These are phyloP conservation scores for Candida ulmi DNA, from an alignment of 805 yeast species.

Conservation along the genomic window DNA sequence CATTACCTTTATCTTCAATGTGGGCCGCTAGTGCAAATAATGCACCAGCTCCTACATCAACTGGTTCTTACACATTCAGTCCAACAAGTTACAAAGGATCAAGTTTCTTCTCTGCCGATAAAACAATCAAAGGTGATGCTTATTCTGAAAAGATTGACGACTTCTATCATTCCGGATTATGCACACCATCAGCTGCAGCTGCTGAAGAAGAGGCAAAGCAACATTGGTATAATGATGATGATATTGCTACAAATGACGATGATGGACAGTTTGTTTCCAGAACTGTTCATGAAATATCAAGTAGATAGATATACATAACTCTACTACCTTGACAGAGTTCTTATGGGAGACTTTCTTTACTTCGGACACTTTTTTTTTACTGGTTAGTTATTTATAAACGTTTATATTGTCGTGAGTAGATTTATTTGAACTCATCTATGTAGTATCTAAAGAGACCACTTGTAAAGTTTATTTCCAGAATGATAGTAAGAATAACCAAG, in stretches of 20 bases:
- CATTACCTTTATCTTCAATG: conserved; percentile 78
- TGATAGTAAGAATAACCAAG: conserved; percentile 36
- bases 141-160: neutral
- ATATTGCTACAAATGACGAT: conserved; percentile 6
- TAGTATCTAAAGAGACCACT: too few relatives aligned
- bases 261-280: conserved; percentile 13
- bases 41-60: conserved; percentile 35
- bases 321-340: too few relatives aligned
- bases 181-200: conserved; percentile 30
- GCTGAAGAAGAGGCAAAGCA: conserved; percentile 30
- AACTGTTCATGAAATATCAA: conserved; percentile 17
- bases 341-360: too few relatives aligned
- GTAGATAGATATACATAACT: neutral
- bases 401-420: too few relatives aligned
- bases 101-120: conserved; percentile 13
- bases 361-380: too few relatives aligned
- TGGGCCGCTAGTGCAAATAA: conserved; percentile 79
- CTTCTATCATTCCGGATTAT: conserved; percentile 11
- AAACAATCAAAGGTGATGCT: conserved; percentile 7
- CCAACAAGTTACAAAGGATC: conserved; percentile 8
- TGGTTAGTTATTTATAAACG: too few relatives aligned
- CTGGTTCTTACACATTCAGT: conserved; percentile 9
- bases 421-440: too few relatives aligned
- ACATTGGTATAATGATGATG: conserved; percentile 23
- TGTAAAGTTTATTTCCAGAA: conserved; percentile 12